Conservation (phyloP, 78 protist genomes). For the Parvularia atlantis region DNA sequence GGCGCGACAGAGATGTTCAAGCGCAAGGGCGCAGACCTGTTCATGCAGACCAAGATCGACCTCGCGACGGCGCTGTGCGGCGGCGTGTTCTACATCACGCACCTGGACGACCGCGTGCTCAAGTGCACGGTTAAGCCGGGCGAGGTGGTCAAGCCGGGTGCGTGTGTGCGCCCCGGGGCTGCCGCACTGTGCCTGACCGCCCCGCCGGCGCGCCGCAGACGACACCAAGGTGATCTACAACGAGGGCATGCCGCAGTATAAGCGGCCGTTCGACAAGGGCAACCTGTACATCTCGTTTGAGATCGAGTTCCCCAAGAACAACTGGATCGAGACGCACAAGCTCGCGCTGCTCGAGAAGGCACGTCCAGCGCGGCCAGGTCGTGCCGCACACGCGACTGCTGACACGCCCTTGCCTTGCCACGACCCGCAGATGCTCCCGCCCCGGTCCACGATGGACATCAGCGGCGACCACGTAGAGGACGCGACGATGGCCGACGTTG, state of each 20-base stretch:
- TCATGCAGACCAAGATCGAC: constrained; percentile 57
- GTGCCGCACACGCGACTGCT: too few species aligned
- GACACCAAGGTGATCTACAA: constrained; percentile 60
- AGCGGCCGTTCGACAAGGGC: constrained; percentile 78
- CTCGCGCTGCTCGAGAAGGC: background rate
- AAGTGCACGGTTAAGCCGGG: constrained; percentile 54
- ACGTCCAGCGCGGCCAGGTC: too few species aligned
- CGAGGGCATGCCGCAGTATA: constrained; percentile 94
- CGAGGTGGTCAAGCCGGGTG: constrained; percentile 2
- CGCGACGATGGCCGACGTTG: too few species aligned
- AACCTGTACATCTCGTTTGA: constrained; percentile 53
- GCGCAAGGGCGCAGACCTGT: constrained; percentile 78
- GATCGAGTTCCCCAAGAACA: constrained; percentile 68
- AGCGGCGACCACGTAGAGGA: too few species aligned
- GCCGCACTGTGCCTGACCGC: background rate
- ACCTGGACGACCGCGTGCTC: constrained; percentile 81
- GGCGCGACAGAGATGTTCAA: too few species aligned
- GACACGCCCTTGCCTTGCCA: too few species aligned
- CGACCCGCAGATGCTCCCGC: too few species aligned
- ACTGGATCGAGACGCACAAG: background rate
- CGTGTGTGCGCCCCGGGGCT: background rate
- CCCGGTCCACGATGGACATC: too few species aligned
- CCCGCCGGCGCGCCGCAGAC: constrained; percentile 34
- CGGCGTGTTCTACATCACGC: constrained; percentile 55
- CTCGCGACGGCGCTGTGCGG: constrained; percentile 90